A percentile compares a stretch with the other conserved stretches of the same genome.
Evolutionary conservation across 257 asterid genomes (phyloP).

Genomic region (Fraxinus cuspidata): DNA sequence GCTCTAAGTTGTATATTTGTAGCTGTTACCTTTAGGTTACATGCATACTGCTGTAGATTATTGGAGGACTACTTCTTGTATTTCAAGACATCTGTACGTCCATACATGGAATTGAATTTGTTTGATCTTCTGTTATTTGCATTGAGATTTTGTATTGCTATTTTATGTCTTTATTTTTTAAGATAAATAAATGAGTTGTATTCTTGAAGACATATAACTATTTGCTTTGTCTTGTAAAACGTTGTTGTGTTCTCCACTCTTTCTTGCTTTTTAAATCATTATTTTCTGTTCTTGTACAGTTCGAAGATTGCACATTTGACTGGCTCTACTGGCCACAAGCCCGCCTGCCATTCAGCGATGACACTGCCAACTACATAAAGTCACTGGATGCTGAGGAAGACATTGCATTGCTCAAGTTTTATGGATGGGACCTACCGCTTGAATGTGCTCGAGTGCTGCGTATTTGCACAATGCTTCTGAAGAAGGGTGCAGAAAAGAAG

Average conservation of each 20-base stretch:
- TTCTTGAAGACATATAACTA: background rate
- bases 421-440: conserved; percentile 75
- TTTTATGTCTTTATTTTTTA: background rate
- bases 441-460: conserved; percentile 75
- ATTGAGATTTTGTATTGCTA: background rate
- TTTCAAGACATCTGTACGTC: background rate
- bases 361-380: conserved; percentile 60
- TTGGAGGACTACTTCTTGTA: background rate
- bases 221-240: background rate
- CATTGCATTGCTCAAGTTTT: conserved; percentile 68
- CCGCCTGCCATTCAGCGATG: conserved; percentile 59
- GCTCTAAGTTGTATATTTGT: background rate
- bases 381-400: conserved; percentile 73
- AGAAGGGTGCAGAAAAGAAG: conserved; percentile 77
- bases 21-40: background rate
- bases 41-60: background rate
- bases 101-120: background rate
- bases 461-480: conserved; percentile 87
- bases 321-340: conserved; percentile 98
- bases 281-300: conserved; percentile 32
- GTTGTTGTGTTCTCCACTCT: background rate
- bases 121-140: background rate
- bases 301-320: conserved; percentile 86
- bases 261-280: conserved; percentile 13
- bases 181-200: background rate